phyloP scores from a whole-genome alignment of 352 stramenopile species.

The Phytophthora boehmeriae region DNA sequence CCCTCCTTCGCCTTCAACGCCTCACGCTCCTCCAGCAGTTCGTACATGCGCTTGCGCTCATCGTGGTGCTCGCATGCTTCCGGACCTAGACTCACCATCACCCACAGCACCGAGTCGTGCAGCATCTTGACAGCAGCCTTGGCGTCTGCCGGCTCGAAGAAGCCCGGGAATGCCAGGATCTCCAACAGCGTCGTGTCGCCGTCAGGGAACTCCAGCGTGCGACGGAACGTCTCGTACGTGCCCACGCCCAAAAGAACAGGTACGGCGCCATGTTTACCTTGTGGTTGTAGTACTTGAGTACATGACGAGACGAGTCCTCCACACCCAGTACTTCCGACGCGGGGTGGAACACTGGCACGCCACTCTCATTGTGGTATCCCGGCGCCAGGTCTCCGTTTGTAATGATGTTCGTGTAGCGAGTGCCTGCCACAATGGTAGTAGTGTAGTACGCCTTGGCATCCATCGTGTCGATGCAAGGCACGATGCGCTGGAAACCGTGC shows the following conservation, averaged over 20 bases:
- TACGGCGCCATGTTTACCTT: constrained; percentile 87
- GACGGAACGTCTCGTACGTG: constrained; percentile 77
- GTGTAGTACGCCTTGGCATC: constrained; percentile 85
- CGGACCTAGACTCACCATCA: constrained; percentile 72
- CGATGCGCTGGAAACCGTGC: constrained; percentile 80
- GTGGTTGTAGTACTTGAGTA: constrained; percentile 84
- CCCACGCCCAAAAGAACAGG: constrained; percentile 82
- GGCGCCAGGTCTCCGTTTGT: constrained; percentile 79
- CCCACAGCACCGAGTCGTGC: constrained; percentile 78
- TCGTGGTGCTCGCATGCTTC: constrained; percentile 72
- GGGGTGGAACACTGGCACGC: constrained; percentile 65
- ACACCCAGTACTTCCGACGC: constrained; percentile 52
- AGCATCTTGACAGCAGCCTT: constrained; percentile 78
- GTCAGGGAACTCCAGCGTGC: constrained; percentile 77
- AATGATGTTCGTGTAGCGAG: constrained; percentile 82
- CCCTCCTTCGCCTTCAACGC: constrained; percentile 70
- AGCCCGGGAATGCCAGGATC: constrained; percentile 72
- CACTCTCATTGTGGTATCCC: constrained; percentile 62
- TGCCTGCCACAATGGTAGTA: constrained; percentile 75
- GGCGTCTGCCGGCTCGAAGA: constrained; percentile 68
- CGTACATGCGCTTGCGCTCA: constrained; percentile 77
- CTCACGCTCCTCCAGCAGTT: constrained; percentile 67
- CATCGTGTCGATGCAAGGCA: constrained; percentile 83
- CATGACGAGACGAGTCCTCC: constrained; percentile 65
- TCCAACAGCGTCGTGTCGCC: constrained; percentile 75